phyloP scores from a whole-genome alignment of 169 alveolate genomes.

The Plasmodium gaboni region DNA sequence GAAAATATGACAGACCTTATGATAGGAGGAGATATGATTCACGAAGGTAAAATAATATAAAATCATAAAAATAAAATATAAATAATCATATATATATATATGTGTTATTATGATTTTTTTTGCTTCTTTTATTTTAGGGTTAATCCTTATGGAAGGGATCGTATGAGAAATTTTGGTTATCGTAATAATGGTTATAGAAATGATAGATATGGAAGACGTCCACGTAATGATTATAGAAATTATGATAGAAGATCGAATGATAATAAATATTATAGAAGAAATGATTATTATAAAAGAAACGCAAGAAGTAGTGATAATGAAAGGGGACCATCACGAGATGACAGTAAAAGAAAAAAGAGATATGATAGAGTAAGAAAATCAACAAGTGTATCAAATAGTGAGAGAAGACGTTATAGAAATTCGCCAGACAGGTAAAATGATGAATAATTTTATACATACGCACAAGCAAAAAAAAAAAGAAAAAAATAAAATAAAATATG shows the following conservation, averaged over 20 bases:
- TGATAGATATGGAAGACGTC: slow-evolving; percentile 42
- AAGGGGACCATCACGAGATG: slow-evolving; percentile 55
- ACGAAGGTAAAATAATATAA: slow-evolving; percentile 59
- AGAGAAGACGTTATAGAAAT: slow-evolving; percentile 47
- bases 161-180: slow-evolving; percentile 20
- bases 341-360: slow-evolving; percentile 57
- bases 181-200: slow-evolving; percentile 31
- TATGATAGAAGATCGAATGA: slow-evolving; percentile 65
- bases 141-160: slow-evolving; percentile 48
- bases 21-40: slow-evolving; percentile 62
- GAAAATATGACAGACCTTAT: slow-evolving; percentile 62
- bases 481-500: background rate
- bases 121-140: slow-evolving; percentile 8
- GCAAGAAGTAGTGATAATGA: slow-evolving; percentile 40
- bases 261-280: slow-evolving; percentile 41
- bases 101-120: background rate
- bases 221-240: slow-evolving; percentile 45
- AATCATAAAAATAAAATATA: background rate
- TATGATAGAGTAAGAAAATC: slow-evolving; percentile 61
- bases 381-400: slow-evolving; percentile 45
- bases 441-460: slow-evolving; percentile 18
- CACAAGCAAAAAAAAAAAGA: slow-evolving; percentile 17
- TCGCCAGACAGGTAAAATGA: slow-evolving; percentile 43
- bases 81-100: background rate
- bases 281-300: slow-evolving; percentile 51